phyloP scores from a whole-genome alignment of 2,329 filamentous ascomycete species.

The Sordariomycetes sp. region DNA sequence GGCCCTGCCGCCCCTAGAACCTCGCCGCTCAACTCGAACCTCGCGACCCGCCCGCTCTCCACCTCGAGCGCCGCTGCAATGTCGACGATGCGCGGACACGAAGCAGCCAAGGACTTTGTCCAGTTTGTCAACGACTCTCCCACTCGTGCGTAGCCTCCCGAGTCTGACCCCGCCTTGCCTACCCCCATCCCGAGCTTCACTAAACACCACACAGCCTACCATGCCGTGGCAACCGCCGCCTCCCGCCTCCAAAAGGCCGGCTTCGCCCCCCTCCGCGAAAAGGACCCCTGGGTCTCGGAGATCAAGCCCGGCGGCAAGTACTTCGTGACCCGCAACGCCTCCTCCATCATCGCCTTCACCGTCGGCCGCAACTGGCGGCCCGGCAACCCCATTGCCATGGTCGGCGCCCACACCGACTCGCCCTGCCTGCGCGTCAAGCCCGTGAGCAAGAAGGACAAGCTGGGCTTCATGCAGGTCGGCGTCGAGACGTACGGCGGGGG shows the following conservation, averaged over 20 bases:
- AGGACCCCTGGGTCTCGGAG: conserved; percentile 71
- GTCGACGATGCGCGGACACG: conserved; percentile 34
- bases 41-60: conserved; percentile 5
- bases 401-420: conserved; percentile 93
- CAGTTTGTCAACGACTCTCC: conserved; percentile 92
- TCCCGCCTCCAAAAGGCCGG: conserved; percentile 68
- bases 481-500: conserved; percentile 96
- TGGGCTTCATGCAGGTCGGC: conserved; percentile 85
- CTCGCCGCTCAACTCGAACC: background rate
- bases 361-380: conserved; percentile 84
- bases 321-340: conserved; percentile 87
- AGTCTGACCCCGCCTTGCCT: background rate
- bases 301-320: conserved; percentile 86
- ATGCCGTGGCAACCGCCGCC: conserved; percentile 74
- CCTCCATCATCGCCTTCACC: conserved; percentile 84
- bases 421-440: conserved; percentile 88
- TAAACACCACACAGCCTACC: conserved; percentile 54
- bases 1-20: background rate
- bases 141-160: conserved; percentile 53
- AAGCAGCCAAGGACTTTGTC: conserved; percentile 67
- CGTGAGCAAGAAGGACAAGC: conserved; percentile 74
- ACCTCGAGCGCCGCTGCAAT: conserved; percentile 12
- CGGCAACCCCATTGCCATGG: conserved; percentile 82
- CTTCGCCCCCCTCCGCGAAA: conserved; percentile 80
- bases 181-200: conserved; percentile 4